These are phyloP conservation scores for Cylindrotheca closterium DNA, from an alignment of 108 stramenopile species.

Conservation along the genomic window DNA sequence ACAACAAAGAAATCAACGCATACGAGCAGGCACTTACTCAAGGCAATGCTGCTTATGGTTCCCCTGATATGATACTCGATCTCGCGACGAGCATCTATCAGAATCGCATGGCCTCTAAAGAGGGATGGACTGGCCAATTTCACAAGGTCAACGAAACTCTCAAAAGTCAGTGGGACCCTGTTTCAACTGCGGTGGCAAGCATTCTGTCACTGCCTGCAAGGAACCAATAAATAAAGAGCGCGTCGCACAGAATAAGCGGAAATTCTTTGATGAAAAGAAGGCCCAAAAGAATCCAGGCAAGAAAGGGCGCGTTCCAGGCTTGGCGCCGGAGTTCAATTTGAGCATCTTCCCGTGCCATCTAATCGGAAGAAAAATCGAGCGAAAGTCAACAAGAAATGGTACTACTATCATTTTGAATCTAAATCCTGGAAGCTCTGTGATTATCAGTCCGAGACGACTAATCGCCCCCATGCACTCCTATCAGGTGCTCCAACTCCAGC, in stretches of 20 bases:
- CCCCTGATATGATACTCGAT: background rate
- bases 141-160: background rate
- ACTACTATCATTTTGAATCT: background rate
- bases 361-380: background rate
- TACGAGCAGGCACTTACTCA: background rate
- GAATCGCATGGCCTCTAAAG: background rate
- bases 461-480: background rate
- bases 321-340: too few relatives aligned
- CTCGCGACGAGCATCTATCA: background rate
- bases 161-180: background rate
- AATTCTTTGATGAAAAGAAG: background rate
- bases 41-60: too few relatives aligned
- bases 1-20: background rate
- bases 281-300: too few relatives aligned
- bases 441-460: background rate
- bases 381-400: background rate
- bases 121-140: background rate
- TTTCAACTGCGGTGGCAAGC: background rate
- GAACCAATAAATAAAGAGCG: conserved; percentile 2
- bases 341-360: background rate
- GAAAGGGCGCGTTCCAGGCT: background rate
- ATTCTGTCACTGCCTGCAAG: background rate
- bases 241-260: background rate
- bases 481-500: background rate
- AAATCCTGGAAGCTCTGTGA: background rate